phyloP scores from a whole-genome alignment of 768 basidiomycete species.

The Mycena pura region DNA sequence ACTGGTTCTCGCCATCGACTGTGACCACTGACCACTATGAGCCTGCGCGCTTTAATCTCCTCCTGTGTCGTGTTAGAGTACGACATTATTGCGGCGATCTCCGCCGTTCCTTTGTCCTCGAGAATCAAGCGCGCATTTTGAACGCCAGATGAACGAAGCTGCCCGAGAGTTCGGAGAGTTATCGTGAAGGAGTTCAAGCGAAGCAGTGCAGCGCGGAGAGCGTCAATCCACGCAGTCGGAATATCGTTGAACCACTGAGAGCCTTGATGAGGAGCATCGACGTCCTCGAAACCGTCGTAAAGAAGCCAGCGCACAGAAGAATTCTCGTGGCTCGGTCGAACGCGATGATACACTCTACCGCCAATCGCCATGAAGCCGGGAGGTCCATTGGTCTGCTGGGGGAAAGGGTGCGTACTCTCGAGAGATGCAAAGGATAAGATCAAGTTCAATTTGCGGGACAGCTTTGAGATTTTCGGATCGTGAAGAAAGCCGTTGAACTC shows the following conservation, averaged over 20 bases:
- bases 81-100: conserved; percentile 32
- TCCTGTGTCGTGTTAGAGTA: too few relatives aligned
- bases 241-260: neutral
- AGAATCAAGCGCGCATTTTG: conserved; percentile 5
- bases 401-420: conserved; percentile 26
- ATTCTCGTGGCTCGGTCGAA: conserved; percentile 24
- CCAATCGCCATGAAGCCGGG: conserved; percentile 21
- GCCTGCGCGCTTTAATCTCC: conserved; percentile 16
- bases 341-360: conserved; percentile 32
- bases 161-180: neutral
- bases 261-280: neutral
- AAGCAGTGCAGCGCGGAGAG: neutral
- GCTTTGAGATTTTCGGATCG: conserved; percentile 23
- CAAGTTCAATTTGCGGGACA: conserved; percentile 31
- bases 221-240: neutral
- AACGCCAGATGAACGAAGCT: neutral
- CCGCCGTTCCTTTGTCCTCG: conserved; percentile 21
- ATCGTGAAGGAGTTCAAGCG: neutral
- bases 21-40: conserved; percentile 8
- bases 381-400: neutral
- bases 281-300: conserved; percentile 28
- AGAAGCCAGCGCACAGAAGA: conserved; percentile 33
- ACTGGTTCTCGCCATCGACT: neutral
- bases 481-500: conserved; percentile 26
- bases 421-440: conserved; percentile 34